phyloP scores from a whole-genome alignment of 306 rosid species.

The Prunus kanzakura region DNA sequence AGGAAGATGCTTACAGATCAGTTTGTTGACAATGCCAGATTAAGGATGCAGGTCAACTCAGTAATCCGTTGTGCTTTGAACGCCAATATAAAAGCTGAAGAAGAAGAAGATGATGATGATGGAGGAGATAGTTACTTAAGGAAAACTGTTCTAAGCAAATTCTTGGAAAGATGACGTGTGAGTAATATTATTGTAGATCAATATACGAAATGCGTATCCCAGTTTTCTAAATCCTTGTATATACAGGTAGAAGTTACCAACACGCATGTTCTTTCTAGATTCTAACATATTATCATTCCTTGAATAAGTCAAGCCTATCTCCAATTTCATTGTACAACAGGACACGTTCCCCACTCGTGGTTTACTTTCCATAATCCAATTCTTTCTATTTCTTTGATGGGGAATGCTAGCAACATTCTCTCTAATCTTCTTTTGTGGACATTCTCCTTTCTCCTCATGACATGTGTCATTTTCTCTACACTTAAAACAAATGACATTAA shows the following conservation, averaged over 20 bases:
- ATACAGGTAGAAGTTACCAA: background rate
- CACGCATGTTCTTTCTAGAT: too few species aligned
- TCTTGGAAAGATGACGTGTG: conserved; percentile 49
- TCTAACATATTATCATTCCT: too few species aligned
- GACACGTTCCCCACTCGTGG: too few species aligned
- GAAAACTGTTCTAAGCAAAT: conserved; percentile 64
- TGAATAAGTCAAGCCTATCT: too few species aligned
- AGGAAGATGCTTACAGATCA: conserved; percentile 64
- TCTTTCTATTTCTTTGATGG: too few species aligned
- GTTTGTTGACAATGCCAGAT: conserved; percentile 76
- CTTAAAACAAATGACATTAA: too few species aligned
- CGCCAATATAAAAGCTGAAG: conserved; percentile 40
- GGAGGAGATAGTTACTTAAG: conserved; percentile 48
- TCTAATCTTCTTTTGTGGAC: too few species aligned
- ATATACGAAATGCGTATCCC: background rate
- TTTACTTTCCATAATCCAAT: too few species aligned
- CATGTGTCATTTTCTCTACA: too few species aligned
- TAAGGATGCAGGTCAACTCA: conserved; percentile 77
- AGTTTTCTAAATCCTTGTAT: background rate
- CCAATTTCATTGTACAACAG: too few species aligned
- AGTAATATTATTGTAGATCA: background rate
- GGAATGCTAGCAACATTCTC: too few species aligned
- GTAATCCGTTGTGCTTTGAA: conserved; percentile 69
- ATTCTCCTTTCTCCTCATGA: too few species aligned
- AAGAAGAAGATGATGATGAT: conserved; percentile 28